phyloP scores from a whole-genome alignment of 805 yeast genomes.

The Ogataea pilisensis region DNA sequence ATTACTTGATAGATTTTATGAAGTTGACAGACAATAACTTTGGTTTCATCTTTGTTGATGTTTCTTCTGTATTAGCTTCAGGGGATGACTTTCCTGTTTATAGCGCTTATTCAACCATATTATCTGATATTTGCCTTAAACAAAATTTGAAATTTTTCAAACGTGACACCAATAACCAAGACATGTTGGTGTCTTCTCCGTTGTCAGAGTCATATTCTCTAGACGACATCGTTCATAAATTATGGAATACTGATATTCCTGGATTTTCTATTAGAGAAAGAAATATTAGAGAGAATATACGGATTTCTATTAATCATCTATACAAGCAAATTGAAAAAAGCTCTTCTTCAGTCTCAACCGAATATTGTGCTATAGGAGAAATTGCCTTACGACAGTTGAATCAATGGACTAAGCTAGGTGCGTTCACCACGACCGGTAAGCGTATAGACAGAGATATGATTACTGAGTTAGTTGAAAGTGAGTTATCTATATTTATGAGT shows the following conservation, averaged over 20 bases:
- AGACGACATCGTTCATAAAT: constrained; percentile 21
- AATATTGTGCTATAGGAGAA: too few relatives aligned
- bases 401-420: constrained; percentile 67
- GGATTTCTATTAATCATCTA: constrained; percentile 63
- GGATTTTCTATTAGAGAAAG: constrained; percentile 59
- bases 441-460: constrained; percentile 50
- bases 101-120: not conserved
- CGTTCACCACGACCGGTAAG: constrained; percentile 45
- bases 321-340: constrained; percentile 66
- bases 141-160: not conserved
- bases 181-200: not conserved
- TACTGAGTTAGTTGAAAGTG: constrained; percentile 37
- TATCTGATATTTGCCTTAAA: not conserved
- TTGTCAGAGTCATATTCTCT: not conserved
- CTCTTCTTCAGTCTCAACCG: too few relatives aligned
- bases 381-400: constrained; percentile 28
- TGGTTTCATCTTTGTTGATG: not conserved
- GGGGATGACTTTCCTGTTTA: not conserved
- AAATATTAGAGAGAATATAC: constrained; percentile 60
- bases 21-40: not conserved
- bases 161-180: not conserved
- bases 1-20: not conserved
- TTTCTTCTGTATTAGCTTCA: not conserved
- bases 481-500: not conserved
- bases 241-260: constrained; percentile 57